A percentile compares a stretch with the other conserved stretches of the same genome.
Evolutionary conservation across 176 grass and related monocot species (phyloP).

Genomic region (Coix lacrymajobi): DNA sequence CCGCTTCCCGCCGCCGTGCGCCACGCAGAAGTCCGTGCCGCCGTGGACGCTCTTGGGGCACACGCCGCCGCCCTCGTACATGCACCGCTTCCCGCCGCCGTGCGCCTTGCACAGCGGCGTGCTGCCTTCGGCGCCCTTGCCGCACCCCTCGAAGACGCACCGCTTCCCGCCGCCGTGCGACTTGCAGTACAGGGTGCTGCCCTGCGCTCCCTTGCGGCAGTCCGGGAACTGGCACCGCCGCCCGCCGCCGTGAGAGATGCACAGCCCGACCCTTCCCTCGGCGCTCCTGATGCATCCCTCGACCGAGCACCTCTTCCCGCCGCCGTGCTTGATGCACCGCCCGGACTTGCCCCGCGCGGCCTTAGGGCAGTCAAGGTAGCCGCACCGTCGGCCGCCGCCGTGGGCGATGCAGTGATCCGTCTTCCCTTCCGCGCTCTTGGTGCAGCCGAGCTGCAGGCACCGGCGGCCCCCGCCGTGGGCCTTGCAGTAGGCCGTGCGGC

Average conservation of each 20-base stretch:
- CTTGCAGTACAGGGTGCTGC: constrained; percentile 74
- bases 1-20: constrained; percentile 77
- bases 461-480: constrained; percentile 67
- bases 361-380: constrained; percentile 42
- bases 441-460: constrained; percentile 68
- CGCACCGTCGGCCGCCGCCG: constrained; percentile 62
- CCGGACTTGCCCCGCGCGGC: constrained; percentile 73
- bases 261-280: constrained; percentile 60
- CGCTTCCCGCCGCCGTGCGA: constrained; percentile 63
- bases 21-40: constrained; percentile 63
- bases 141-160: constrained; percentile 68
- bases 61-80: constrained; percentile 53
- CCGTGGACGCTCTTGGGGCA: constrained; percentile 83
- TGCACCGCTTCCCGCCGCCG: constrained; percentile 73
- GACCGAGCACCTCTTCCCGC: constrained; percentile 61
- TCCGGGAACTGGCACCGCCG: constrained; percentile 63
- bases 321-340: constrained; percentile 74
- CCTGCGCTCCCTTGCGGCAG: constrained; percentile 71
- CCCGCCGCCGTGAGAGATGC: constrained; percentile 78
- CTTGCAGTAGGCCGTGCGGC: constrained; percentile 70
- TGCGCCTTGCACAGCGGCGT: constrained; percentile 75
- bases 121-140: constrained; percentile 66
- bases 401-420: constrained; percentile 83
- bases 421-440: constrained; percentile 75
- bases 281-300: constrained; percentile 57